Evolutionary conservation across 2,329 filamentous ascomycete species (phyloP), one percentile per base, ranked within the genome.

Genomic region (Aureobasidium vineae): DNA sequence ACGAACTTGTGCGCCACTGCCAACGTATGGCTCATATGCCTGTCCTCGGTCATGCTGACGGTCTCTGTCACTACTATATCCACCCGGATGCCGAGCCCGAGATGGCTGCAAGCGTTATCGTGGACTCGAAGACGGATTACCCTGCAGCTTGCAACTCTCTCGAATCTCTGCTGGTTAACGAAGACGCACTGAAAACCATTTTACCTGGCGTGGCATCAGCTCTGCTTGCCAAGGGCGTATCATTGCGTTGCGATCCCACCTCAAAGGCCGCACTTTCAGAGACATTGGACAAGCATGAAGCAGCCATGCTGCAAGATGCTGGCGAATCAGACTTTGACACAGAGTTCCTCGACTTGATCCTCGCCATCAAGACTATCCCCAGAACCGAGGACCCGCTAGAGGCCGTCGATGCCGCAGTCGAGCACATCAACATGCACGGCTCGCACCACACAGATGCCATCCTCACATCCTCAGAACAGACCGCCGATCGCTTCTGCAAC

Each of bases 371-470:
- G 80, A 88, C 89, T 0, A 88, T 98, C 15, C 76, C 85, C 1
- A 68, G 68, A 8, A 56, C 68, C 0, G 40, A 65, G 1, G 65
- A 72, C 8, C 63, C 71, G 3, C 68, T 71, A 28, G 68, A 68
- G 4, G 72, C 73, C 6, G 78, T 94, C 41, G 84, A 89, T 60
- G 85, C 87, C 56, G 95, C 93, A 38, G 87, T 97, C 66, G 78
- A 83, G 1, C 95, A 99, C 81, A 96, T 99, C 84, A 98, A 98
- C 80, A 79, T 84, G 5, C 91, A 97, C 80, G 91, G 91, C 63
- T 97, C 92, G 15, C 90, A 96, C 77, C 95, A 99, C 82, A 99
- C 95, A 10, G 95, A 99, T 76, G 87, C 85, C 61, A 96, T 99
- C 75, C 79, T 98, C 68, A 98, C 94, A 0, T 80, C 86, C 5